Percentiles rank a stretch among this genome's conserved stretches.
These are phyloP conservation scores for Yamadazyma conglobata DNA, from an alignment of 1,139 yeast genomes.

Conservation along the genomic window DNA sequence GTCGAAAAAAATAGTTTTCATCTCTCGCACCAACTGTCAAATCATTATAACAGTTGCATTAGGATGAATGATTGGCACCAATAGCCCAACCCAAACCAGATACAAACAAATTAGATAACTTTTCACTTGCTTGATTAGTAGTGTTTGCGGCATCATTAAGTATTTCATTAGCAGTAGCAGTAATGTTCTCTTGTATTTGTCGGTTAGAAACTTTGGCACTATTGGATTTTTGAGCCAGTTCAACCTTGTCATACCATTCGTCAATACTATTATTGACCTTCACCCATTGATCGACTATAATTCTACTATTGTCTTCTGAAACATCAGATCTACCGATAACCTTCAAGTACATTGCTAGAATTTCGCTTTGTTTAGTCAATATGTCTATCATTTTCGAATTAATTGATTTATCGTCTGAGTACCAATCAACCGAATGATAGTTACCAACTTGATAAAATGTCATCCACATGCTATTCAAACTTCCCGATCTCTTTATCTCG, in stretches of 20 bases:
- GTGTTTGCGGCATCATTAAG: constrained; percentile 33
- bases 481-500: constrained; percentile 7
- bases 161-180: constrained; percentile 24
- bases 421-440: constrained; percentile 50
- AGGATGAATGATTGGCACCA: constrained; percentile 46
- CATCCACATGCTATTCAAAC: constrained; percentile 48
- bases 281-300: constrained; percentile 39
- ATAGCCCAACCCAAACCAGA: constrained; percentile 68
- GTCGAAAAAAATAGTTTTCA: too few species aligned
- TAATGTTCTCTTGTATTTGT: constrained; percentile 12
- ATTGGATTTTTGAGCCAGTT: constrained; percentile 6
- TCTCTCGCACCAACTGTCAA: too few species aligned
- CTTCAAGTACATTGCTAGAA: constrained; percentile 43
- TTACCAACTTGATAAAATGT: constrained; percentile 63
- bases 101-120: constrained; percentile 49
- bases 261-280: constrained; percentile 27
- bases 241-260: constrained; percentile 16
- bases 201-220: constrained; percentile 5
- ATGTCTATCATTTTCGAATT: constrained; percentile 19
- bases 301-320: constrained; percentile 20
- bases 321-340: constrained; percentile 19
- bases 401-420: constrained; percentile 22
- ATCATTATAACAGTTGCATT: too few species aligned
- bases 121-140: constrained; percentile 43
- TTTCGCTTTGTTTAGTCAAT: constrained; percentile 42